Conservation (phyloP, 1,284 basidiomycete genomes). For the Leccinum pachyderme region DNA sequence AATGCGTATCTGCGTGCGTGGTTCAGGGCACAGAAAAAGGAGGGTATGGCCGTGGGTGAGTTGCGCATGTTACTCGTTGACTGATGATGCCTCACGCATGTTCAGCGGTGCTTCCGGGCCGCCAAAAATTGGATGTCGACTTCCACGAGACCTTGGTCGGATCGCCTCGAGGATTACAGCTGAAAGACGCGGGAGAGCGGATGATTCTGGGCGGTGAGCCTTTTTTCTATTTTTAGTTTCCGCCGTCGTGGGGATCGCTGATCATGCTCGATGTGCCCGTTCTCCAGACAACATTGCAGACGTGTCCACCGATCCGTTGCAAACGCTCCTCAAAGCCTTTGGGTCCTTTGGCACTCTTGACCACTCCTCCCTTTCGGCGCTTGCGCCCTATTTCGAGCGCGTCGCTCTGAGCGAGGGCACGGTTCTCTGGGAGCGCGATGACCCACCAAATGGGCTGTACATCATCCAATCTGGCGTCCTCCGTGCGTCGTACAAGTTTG, state of each 20-base stretch:
- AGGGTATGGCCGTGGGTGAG: slow-evolving; percentile 38
- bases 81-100: neutral
- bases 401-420: slow-evolving; percentile 56
- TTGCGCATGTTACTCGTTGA: slow-evolving; percentile 5
- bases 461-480: slow-evolving; percentile 84
- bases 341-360: slow-evolving; percentile 61
- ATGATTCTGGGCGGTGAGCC: slow-evolving; percentile 59
- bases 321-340: slow-evolving; percentile 75
- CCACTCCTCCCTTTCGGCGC: slow-evolving; percentile 47
- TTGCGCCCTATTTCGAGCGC: slow-evolving; percentile 74
- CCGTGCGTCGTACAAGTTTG: slow-evolving; percentile 77
- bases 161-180: slow-evolving; percentile 72
- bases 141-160: slow-evolving; percentile 58
- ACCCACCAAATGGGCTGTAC: slow-evolving; percentile 79
- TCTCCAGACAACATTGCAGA: slow-evolving; percentile 20
- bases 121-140: slow-evolving; percentile 47
- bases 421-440: slow-evolving; percentile 76
- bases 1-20: slow-evolving; percentile 81
- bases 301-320: slow-evolving; percentile 49
- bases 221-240: neutral
- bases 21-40: slow-evolving; percentile 64
- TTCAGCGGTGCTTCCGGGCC: slow-evolving; percentile 55
- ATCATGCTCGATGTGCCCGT: slow-evolving; percentile 1
- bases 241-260: neutral
- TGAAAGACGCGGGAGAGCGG: slow-evolving; percentile 76